phyloP scores from a whole-genome alignment of 139 green algal species.

The Chlamydomonas sp. region DNA sequence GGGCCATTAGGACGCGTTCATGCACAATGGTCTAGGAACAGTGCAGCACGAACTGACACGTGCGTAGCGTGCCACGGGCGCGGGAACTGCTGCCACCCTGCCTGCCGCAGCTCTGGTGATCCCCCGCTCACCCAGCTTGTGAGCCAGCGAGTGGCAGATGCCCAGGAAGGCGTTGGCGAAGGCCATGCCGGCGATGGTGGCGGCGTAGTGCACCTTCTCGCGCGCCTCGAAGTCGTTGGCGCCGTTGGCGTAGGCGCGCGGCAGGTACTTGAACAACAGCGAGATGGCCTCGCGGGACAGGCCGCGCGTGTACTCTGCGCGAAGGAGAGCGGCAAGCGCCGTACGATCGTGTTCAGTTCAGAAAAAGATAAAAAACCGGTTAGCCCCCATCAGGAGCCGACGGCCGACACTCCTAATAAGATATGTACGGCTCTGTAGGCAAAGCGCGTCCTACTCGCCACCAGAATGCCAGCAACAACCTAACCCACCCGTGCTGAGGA shows the following conservation, averaged over 20 bases:
- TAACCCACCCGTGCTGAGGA: slow-evolving; percentile 57
- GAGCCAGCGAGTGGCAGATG: slow-evolving; percentile 78
- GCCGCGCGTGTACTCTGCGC: slow-evolving; percentile 70
- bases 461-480: neutral
- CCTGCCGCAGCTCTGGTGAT: too few species aligned
- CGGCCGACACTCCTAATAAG: too few species aligned
- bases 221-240: slow-evolving; percentile 63
- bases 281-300: slow-evolving; percentile 64
- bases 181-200: slow-evolving; percentile 82
- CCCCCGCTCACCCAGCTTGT: slow-evolving; percentile 58
- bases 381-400: too few species aligned
- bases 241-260: slow-evolving; percentile 60
- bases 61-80: too few species aligned
- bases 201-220: slow-evolving; percentile 77
- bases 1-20: neutral
- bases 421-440: too few species aligned
- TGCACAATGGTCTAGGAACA: slow-evolving; percentile 9
- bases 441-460: neutral
- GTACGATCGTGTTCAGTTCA: too few species aligned
- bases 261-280: slow-evolving; percentile 73
- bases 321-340: neutral
- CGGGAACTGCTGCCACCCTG: neutral
- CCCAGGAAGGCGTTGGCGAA: slow-evolving; percentile 85
- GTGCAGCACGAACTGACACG: too few species aligned
- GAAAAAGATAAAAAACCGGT: neutral